Conservation (phyloP, 106 monocot species). For the Dioscorea alata region DNA sequence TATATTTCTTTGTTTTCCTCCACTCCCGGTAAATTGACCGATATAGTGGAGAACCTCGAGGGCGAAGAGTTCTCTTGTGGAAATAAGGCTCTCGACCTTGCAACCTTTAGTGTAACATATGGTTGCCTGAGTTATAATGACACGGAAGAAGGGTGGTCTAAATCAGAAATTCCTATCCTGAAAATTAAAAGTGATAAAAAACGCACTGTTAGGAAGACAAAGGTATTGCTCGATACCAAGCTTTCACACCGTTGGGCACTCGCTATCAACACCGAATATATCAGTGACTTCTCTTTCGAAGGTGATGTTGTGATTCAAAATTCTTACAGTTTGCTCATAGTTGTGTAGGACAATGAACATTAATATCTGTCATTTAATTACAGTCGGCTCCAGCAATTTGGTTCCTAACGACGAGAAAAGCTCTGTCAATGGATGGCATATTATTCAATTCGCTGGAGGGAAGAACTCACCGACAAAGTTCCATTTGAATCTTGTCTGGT, state of each 20-base stretch:
- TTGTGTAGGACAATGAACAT: not conserved
- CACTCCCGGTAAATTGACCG: slow-evolving; percentile 69
- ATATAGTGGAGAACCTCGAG: slow-evolving; percentile 50
- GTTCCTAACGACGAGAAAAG: slow-evolving; percentile 41
- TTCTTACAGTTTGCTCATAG: not conserved
- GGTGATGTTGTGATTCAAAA: slow-evolving; percentile 23
- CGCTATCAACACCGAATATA: slow-evolving; percentile 68
- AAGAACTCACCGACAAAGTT: slow-evolving; percentile 78
- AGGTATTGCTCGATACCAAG: slow-evolving; percentile 64
- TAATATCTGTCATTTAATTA: not conserved
- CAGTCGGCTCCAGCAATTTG: slow-evolving; percentile 42
- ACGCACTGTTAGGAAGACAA: slow-evolving; percentile 47
- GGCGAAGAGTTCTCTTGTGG: slow-evolving; percentile 75
- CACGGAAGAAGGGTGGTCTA: slow-evolving; percentile 48
- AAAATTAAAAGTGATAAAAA: slow-evolving; percentile 54
- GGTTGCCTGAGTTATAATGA: slow-evolving; percentile 64
- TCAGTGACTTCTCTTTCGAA: slow-evolving; percentile 65
- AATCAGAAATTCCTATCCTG: slow-evolving; percentile 59
- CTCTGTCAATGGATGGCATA: slow-evolving; percentile 62
- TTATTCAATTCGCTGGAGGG: slow-evolving; percentile 83
- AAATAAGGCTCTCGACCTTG: slow-evolving; percentile 51
- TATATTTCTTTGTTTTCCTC: slow-evolving; percentile 72
- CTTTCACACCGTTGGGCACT: slow-evolving; percentile 74
- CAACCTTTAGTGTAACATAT: slow-evolving; percentile 67
- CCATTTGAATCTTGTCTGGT: slow-evolving; percentile 59